Percentiles rank a stretch among this genome's conserved stretches.
Conservation (phyloP, 179 eudicot genomes). For the Nepenthes alata region DNA sequence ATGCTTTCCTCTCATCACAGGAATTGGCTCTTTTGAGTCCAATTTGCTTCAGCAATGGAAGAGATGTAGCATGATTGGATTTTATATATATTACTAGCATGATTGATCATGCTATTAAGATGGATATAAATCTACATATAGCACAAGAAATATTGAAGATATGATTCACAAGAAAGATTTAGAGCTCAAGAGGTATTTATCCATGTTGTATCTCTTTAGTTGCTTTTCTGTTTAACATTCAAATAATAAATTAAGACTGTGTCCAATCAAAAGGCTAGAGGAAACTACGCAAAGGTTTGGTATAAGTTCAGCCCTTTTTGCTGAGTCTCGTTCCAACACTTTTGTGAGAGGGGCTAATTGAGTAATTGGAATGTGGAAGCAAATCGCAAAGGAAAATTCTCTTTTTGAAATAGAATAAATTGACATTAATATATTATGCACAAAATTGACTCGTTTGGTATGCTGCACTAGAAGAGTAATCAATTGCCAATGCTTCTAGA, state of each 20-base stretch:
- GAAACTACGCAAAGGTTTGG: no score
- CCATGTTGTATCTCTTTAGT: not conserved
- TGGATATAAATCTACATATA: slow-evolving; percentile 36
- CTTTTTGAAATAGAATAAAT: no score
- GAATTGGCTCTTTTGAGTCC: slow-evolving; percentile 47
- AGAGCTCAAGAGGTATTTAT: slow-evolving; percentile 55
- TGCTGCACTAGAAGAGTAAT: no score
- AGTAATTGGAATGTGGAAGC: no score
- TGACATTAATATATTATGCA: no score
- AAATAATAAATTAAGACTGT: not conserved
- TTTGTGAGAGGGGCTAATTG: no score
- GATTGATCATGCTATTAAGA: slow-evolving; percentile 47
- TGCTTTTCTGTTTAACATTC: not conserved
- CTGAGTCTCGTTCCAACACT: no score
- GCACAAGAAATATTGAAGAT: slow-evolving; percentile 22
- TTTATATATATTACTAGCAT: slow-evolving; percentile 63
- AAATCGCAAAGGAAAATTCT: no score
- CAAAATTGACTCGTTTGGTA: no score
- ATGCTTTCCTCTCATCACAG: slow-evolving; percentile 23
- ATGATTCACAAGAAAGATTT: slow-evolving; percentile 40
- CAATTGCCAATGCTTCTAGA: no score
- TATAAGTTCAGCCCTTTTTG: no score
- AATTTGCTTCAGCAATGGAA: slow-evolving; percentile 45
- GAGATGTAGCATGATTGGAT: slow-evolving; percentile 42
- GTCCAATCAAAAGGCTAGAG: no score